Evolutionary conservation across 2,329 filamentous ascomycete species (phyloP), one percentile per base, ranked within the genome.

Genomic region (Xylariaceae sp.): DNA sequence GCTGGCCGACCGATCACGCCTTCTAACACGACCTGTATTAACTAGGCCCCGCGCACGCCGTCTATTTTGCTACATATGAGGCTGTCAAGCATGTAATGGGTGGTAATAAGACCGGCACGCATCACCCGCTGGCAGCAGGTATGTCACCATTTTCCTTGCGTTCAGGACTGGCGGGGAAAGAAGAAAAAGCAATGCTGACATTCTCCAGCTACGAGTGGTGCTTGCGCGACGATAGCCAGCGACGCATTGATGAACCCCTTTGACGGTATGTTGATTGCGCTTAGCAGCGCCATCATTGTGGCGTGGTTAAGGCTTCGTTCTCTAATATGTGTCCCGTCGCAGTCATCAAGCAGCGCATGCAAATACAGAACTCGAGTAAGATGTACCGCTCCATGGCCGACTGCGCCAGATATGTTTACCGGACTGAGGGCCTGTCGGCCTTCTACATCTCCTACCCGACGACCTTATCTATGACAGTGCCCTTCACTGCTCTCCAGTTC

Each of bases 291-390:
- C 18, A 15, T 32, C 43, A 29, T 19, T 42, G 12, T 2, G 12
- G 5, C 37, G 32, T 5, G 22, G 9, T 18, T 46, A 50, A 36
- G 36, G 39, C 29, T 16, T 47, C 12, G 30, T 47, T 49, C 15
- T 49, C 58, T 57, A 53, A 59, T 42, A 13, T 43, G 22, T 34
- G 5, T 30, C 26, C 13, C 12, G 12, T 32, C 37, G 29, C 67
- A 96, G 94, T 99, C 58, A 96, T 99, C 77, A 99, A 99, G 76
- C 94, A 99, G 73, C 89, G 94, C 65, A 99, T 99, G 94, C 94
- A 99, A 73, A 88, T 99, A 55, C 89, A 96, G 70, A 88, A 94
- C 67, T 97, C 92, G n/a, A 85, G 85, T 62, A 83, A 81, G 63
- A 84, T 86, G 76, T 96, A 97, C 75, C 87, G 86, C 65, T 91